phyloP scores from a whole-genome alignment of 768 basidiomycete species.

The Chalciporus piperatus region DNA sequence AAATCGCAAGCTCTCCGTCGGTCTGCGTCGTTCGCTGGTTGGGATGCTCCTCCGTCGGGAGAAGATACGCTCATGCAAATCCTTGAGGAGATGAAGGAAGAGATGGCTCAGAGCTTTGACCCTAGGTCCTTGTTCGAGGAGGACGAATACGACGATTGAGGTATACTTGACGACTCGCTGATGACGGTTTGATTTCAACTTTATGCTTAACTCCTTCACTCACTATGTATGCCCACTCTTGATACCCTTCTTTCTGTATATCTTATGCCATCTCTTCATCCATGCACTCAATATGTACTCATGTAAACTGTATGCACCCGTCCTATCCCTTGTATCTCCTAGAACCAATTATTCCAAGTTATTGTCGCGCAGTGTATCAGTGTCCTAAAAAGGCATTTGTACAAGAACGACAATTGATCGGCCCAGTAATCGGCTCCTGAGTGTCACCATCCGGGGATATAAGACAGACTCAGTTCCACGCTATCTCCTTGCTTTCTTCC shows the following conservation, averaged over 20 bases:
- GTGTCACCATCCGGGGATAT: neutral
- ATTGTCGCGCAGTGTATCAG: neutral
- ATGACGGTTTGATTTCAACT: neutral
- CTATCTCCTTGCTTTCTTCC: conserved; percentile 8
- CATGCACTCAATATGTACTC: neutral
- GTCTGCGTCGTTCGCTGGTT: conserved; percentile 24
- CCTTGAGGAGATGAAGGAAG: conserved; percentile 22
- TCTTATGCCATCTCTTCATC: neutral
- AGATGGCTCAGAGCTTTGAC: conserved; percentile 14
- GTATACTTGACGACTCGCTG: neutral
- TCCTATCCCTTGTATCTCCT: no score
- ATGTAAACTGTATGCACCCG: neutral
- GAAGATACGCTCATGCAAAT: conserved; percentile 13
- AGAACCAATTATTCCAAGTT: no score
- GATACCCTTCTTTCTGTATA: neutral
- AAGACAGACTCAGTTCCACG: neutral
- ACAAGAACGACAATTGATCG: neutral
- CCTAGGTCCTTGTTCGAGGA: conserved; percentile 13
- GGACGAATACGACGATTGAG: conserved; percentile 3
- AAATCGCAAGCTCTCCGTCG: conserved; percentile 19
- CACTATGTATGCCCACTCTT: no score
- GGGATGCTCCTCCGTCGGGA: neutral
- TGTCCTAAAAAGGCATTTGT: neutral
- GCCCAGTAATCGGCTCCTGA: neutral
- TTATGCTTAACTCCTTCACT: no score